A percentile compares a stretch with the other conserved stretches of the same genome.
phyloP scores from a whole-genome alignment of 1,139 yeast genomes.

The Meyerozyma athensensis region DNA sequence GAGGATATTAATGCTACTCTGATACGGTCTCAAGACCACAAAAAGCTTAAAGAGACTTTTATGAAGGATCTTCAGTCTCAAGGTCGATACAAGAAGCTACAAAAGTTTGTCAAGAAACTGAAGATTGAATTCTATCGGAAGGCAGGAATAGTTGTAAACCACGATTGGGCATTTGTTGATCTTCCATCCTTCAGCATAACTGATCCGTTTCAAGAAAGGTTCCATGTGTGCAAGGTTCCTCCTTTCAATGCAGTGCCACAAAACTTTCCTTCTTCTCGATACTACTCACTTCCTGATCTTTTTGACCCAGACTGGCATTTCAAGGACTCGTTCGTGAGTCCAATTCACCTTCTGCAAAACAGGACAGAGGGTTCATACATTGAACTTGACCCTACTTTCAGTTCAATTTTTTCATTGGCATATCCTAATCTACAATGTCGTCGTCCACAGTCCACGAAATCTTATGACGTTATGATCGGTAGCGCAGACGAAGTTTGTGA shows the following conservation, averaged over 20 bases:
- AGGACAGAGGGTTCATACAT: constrained; percentile 24
- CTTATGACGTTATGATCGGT: constrained; percentile 31
- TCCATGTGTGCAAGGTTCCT: constrained; percentile 26
- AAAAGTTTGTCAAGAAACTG: constrained; percentile 1
- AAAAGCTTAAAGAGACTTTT: constrained; percentile 1
- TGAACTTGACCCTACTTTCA: constrained; percentile 29
- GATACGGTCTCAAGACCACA: background rate
- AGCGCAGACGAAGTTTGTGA: constrained; percentile 21
- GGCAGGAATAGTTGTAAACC: background rate
- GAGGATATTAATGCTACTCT: background rate
- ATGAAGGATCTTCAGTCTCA: background rate
- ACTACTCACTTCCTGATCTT: constrained; percentile 33
- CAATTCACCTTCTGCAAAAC: constrained; percentile 23
- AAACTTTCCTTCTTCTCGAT: constrained; percentile 23
- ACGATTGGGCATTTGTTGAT: too few species aligned
- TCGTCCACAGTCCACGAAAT: constrained; percentile 21
- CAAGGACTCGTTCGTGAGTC: constrained; percentile 30
- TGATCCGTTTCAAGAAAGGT: background rate
- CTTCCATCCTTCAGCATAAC: background rate
- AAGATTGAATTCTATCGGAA: constrained; percentile 1
- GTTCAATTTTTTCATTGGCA: constrained; percentile 21
- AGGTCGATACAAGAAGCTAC: background rate
- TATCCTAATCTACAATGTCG: constrained; percentile 21
- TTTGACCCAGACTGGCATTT: constrained; percentile 39
- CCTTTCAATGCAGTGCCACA: constrained; percentile 20